Evolutionary conservation across 1,139 yeast genomes (phyloP).

Genomic region (Kurtzmaniella quercitrusa): DNA sequence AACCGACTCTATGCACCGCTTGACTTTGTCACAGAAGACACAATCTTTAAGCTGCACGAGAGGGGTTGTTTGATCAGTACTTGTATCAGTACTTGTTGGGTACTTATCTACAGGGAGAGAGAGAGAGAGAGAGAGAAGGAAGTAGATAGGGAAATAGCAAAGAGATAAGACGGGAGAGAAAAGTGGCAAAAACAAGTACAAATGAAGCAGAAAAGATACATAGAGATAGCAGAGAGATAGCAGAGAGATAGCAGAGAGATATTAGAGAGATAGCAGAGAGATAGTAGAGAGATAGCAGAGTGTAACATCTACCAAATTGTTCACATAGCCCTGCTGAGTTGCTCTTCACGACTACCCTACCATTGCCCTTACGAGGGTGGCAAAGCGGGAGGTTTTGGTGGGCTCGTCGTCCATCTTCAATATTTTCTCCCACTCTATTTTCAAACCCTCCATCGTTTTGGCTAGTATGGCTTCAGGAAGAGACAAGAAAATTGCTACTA

Average conservation of each 20-base stretch:
- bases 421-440: not conserved
- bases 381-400: not conserved
- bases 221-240: too few species aligned
- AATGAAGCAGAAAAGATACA: too few species aligned
- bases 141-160: too few species aligned
- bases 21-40: not conserved
- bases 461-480: slow-evolving; percentile 41
- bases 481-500: slow-evolving; percentile 63
- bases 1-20: not conserved
- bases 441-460: too few species aligned
- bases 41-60: not conserved
- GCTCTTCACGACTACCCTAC: too few species aligned
- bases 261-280: too few species aligned
- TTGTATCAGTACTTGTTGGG: not conserved
- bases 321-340: too few species aligned
- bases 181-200: too few species aligned
- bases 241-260: too few species aligned
- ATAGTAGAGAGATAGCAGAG: too few species aligned
- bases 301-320: too few species aligned
- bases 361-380: not conserved
- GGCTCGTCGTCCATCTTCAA: not conserved
- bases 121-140: not conserved
- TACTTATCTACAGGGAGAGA: not conserved
- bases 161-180: too few species aligned
- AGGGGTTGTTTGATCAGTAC: not conserved